Evolutionary conservation across 306 rosid species (phyloP).

Genomic region (Hylodesmum podocarpum): DNA sequence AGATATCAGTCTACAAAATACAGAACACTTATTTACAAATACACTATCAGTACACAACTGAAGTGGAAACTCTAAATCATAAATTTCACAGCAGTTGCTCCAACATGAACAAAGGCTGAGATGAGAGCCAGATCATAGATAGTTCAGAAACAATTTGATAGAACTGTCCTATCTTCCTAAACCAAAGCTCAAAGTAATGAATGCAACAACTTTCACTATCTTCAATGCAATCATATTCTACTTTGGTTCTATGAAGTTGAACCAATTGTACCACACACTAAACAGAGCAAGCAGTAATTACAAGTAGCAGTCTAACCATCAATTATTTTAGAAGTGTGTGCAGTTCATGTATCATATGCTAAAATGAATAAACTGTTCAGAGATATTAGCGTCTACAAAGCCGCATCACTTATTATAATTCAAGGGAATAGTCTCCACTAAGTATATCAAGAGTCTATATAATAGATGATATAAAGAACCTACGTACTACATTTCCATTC

Average conservation of each 20-base stretch:
- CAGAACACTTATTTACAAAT: no score
- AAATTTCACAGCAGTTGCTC: neutral
- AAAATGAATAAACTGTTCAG: neutral
- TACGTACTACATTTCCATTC: neutral
- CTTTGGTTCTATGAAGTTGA: neutral
- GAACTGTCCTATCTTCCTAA: neutral
- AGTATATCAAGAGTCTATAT: neutral
- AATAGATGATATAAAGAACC: neutral
- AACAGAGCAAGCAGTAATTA: neutral
- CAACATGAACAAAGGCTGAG: neutral
- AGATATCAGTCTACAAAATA: no score
- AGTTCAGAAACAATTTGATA: neutral
- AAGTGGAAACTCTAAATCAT: neutral
- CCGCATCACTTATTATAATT: neutral
- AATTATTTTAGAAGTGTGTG: neutral
- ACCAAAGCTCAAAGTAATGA: neutral
- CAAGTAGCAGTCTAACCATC: neutral
- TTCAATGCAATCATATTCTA: neutral
- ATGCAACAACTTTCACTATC: neutral
- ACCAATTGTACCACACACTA: neutral
- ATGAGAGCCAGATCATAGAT: neutral
- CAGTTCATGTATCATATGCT: neutral
- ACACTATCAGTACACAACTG: neutral
- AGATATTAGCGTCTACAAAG: neutral
- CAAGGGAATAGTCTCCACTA: neutral